These are phyloP conservation scores for Pouteria campechiana DNA, from an alignment of 179 eudicot genomes.

Conservation along the genomic window DNA sequence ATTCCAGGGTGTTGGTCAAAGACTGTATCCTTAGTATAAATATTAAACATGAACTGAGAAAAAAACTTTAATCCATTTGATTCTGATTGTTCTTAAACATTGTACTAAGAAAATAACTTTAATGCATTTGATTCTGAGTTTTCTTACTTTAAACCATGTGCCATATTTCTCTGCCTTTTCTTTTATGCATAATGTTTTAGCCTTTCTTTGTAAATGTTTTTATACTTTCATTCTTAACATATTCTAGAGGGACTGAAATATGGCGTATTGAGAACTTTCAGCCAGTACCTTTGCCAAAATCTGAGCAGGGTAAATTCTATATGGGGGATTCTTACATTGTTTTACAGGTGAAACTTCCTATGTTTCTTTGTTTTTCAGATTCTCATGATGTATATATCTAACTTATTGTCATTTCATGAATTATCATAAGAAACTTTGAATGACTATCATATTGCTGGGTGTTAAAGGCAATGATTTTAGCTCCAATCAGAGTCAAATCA, in stretches of 20 bases:
- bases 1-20: conserved; percentile 87
- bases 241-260: conserved; percentile 78
- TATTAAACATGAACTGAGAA: neutral
- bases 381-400: too few relatives aligned
- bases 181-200: neutral
- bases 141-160: too few relatives aligned
- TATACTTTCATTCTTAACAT: conserved; percentile 42
- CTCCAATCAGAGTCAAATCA: too few relatives aligned
- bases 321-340: conserved; percentile 84
- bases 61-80: too few relatives aligned
- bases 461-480: too few relatives aligned
- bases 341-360: conserved; percentile 47
- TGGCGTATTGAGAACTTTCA: conserved; percentile 94
- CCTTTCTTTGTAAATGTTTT: neutral
- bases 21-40: conserved; percentile 57
- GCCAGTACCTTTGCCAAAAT: conserved; percentile 81
- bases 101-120: too few relatives aligned
- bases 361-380: conserved; percentile 2
- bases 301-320: conserved; percentile 90
- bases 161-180: neutral
- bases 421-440: too few relatives aligned
- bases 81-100: too few relatives aligned
- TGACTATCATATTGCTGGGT: too few relatives aligned
- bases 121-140: too few relatives aligned
- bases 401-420: too few relatives aligned